Conservation (phyloP, 2,329 filamentous ascomycete species). For the Pezicula carpinea region DNA sequence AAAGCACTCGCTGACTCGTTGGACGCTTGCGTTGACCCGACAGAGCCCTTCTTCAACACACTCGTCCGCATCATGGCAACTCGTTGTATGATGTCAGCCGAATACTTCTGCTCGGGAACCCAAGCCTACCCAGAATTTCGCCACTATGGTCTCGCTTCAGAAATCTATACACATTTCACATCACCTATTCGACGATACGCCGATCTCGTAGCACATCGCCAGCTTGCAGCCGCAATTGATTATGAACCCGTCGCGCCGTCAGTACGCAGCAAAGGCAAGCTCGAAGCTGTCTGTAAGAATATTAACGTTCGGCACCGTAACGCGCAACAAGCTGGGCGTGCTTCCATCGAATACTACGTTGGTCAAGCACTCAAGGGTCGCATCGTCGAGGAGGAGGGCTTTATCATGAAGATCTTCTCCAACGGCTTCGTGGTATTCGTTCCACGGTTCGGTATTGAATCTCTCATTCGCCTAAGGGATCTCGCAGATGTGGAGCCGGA, state of each 20-base stretch:
- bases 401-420: slow-evolving; percentile 94
- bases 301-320: slow-evolving; percentile 98
- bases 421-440: slow-evolving; percentile 98
- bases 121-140: slow-evolving; percentile 92
- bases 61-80: slow-evolving; percentile 96
- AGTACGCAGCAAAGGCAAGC: slow-evolving; percentile 74
- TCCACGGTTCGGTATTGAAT: slow-evolving; percentile 91
- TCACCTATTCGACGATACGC: slow-evolving; percentile 95
- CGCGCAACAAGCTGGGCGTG: slow-evolving; percentile 89
- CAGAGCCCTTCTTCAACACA: slow-evolving; percentile 96
- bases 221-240: slow-evolving; percentile 90
- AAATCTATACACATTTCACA: slow-evolving; percentile 99
- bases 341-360: slow-evolving; percentile 96
- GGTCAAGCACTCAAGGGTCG: slow-evolving; percentile 86
- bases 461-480: slow-evolving; percentile 81
- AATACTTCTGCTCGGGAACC: slow-evolving; percentile 95
- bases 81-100: slow-evolving; percentile 97
- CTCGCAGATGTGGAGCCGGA: slow-evolving; percentile 74
- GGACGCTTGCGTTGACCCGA: slow-evolving; percentile 73
- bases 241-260: slow-evolving; percentile 84
- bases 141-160: slow-evolving; percentile 92
- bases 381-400: slow-evolving; percentile 79
- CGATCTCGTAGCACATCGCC: slow-evolving; percentile 90
- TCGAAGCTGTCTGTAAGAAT: slow-evolving; percentile 95
- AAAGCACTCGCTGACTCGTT: slow-evolving; percentile 91